A percentile compares a stretch with the other conserved stretches of the same genome.
Conservation (phyloP, 2,329 filamentous ascomycete genomes). For the Cryoendolithus antarcticus region DNA sequence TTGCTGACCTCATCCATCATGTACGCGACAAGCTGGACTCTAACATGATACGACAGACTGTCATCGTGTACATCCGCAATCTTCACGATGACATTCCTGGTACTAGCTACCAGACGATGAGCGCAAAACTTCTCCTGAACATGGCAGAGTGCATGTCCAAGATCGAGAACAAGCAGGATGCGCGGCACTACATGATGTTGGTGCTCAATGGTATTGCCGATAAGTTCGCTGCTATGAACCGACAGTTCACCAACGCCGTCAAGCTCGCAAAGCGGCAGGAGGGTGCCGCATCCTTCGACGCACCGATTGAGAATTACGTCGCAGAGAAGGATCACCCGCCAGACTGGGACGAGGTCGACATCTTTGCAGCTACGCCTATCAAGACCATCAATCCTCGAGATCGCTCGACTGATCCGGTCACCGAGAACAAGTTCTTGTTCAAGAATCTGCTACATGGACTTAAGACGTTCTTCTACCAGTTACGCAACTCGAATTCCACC, state of each 20-base stretch:
- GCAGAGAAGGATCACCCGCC: constrained; percentile 69
- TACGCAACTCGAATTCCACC: constrained; percentile 73
- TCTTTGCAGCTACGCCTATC: constrained; percentile 91
- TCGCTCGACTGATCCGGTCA: constrained; percentile 75
- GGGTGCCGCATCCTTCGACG: constrained; percentile 47
- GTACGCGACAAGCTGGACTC: constrained; percentile 79
- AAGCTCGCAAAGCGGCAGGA: constrained; percentile 74
- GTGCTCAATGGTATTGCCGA: constrained; percentile 96
- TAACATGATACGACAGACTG: constrained; percentile 86
- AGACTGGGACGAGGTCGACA: constrained; percentile 97
- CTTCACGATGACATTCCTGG: constrained; percentile 80
- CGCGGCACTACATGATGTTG: constrained; percentile 89
- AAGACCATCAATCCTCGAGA: constrained; percentile 88
- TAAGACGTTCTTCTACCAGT: constrained; percentile 91
- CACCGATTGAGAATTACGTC: constrained; percentile 64
- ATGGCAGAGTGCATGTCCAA: constrained; percentile 98
- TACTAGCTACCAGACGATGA: constrained; percentile 99
- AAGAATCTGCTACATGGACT: constrained; percentile 91
- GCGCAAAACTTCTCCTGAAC: constrained; percentile 87
- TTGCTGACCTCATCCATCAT: constrained; percentile 95
- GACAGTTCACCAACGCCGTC: constrained; percentile 86
- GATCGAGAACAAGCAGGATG: constrained; percentile 83
- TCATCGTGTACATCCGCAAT: constrained; percentile 94
- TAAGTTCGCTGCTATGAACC: constrained; percentile 97
- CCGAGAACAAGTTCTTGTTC: constrained; percentile 96